These are phyloP conservation scores for Colletotrichum filicis DNA, from an alignment of 2,329 filamentous ascomycete species.

Conservation along the genomic window DNA sequence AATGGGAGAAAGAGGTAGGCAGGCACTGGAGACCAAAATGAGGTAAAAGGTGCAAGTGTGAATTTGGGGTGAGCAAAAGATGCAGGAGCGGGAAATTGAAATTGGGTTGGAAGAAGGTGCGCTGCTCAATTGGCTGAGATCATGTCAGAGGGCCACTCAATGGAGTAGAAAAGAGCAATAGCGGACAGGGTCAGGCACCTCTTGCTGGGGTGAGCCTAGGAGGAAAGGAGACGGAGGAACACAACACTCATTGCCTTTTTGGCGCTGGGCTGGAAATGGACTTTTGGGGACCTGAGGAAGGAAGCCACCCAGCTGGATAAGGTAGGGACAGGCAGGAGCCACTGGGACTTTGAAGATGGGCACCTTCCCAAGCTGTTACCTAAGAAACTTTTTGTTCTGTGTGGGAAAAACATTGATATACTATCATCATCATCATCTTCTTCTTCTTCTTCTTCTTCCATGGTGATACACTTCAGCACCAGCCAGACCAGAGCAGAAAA, in stretches of 20 bases:
- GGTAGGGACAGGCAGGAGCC: background rate
- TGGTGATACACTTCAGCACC: background rate
- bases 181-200: constrained; percentile 6
- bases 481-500: background rate
- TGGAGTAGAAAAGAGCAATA: constrained; percentile 14
- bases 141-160: constrained; percentile 26
- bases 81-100: constrained; percentile 33
- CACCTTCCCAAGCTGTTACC: background rate
- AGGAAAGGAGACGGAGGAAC: background rate
- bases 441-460: too few relatives aligned
- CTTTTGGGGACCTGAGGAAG: background rate
- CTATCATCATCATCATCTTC: too few relatives aligned
- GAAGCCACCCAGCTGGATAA: constrained; percentile 1
- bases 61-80: background rate
- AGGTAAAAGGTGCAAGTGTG: background rate
- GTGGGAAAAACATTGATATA: too few relatives aligned
- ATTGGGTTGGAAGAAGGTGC: constrained; percentile 23
- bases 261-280: background rate
- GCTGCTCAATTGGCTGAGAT: constrained; percentile 29
- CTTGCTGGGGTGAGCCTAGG: background rate
- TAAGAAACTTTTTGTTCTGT: too few relatives aligned
- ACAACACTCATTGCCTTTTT: background rate
- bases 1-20: background rate
- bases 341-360: too few relatives aligned
- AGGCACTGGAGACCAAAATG: background rate